phyloP scores from a whole-genome alignment of 1,139 yeast species.

The Hansenula sp. region DNA sequence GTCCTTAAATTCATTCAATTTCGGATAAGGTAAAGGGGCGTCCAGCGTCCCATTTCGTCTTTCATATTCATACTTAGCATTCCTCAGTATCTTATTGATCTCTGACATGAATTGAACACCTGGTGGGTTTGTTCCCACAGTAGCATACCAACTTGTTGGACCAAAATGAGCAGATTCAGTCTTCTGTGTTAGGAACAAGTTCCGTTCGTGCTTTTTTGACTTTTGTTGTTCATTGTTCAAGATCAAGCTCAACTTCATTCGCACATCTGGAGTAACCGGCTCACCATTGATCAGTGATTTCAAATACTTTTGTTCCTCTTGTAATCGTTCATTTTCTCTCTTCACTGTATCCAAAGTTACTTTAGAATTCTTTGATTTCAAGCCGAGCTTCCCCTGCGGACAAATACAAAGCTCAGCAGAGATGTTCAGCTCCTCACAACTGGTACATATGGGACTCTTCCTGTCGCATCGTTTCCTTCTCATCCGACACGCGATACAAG shows the following conservation, averaged over 20 bases:
- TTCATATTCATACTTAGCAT: not conserved
- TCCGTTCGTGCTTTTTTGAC: not conserved
- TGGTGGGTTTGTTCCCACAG: not conserved
- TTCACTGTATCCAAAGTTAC: not conserved
- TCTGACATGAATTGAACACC: not conserved
- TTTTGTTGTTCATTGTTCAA: not conserved
- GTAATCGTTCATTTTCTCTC: not conserved
- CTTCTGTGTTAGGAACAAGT: not conserved
- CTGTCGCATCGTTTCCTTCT: slow-evolving; percentile 5
- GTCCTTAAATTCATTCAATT: not conserved
- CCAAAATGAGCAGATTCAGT: not conserved
- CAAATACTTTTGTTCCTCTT: not conserved
- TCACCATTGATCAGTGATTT: not conserved
- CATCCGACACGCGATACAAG: slow-evolving; percentile 7
- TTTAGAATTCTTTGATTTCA: slow-evolving; percentile 3
- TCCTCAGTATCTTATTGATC: not conserved
- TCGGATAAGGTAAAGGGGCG: not conserved
- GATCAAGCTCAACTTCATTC: not conserved
- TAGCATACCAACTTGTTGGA: not conserved
- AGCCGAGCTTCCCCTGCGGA: not conserved
- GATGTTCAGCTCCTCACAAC: slow-evolving; percentile 2
- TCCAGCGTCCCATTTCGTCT: not conserved
- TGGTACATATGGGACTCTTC: slow-evolving; percentile 1
- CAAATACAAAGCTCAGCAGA: not conserved
- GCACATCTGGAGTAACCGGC: not conserved